phyloP scores from a whole-genome alignment of 148 eudicot genomes.

The Camellia sinensis region DNA sequence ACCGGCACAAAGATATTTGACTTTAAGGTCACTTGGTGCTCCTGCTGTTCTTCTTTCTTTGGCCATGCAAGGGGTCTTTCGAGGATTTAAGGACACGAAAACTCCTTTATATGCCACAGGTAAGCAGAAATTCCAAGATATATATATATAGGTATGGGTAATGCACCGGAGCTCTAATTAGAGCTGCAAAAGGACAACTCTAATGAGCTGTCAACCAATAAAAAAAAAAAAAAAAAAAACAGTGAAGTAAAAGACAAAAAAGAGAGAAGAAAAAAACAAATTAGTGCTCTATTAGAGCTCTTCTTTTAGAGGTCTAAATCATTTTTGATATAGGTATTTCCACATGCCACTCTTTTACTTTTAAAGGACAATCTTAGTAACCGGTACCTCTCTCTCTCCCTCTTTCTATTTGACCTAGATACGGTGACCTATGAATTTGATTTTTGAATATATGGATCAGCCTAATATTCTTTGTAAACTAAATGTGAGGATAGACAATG shows the following conservation, averaged over 20 bases:
- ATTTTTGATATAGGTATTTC: not conserved
- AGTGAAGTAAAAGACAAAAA: too few species aligned
- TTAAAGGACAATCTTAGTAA: not conserved
- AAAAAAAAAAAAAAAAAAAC: too few species aligned
- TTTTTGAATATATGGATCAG: too few species aligned
- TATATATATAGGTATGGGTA: not conserved
- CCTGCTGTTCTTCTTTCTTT: conserved; percentile 94
- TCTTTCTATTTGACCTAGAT: too few species aligned
- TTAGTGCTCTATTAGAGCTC: too few species aligned
- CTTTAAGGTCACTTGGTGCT: conserved; percentile 78
- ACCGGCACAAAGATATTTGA: conserved; percentile 73
- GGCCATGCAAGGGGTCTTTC: conserved; percentile 97
- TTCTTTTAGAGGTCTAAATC: too few species aligned
- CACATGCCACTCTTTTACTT: not conserved
- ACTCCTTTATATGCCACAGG: conserved; percentile 96
- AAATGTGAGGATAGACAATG: not conserved
- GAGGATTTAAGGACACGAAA: conserved; percentile 92
- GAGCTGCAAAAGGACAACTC: too few species aligned
- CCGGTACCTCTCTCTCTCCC: not conserved
- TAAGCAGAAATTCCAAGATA: conserved; percentile 19
- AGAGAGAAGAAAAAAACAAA: too few species aligned
- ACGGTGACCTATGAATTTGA: too few species aligned
- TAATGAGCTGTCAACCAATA: too few species aligned
- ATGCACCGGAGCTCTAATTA: too few species aligned
- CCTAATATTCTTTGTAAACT: too few species aligned